Evolutionary conservation across 164 flowering plant genomes (phyloP).

Genomic region (Chimonanthus salicifolius): DNA sequence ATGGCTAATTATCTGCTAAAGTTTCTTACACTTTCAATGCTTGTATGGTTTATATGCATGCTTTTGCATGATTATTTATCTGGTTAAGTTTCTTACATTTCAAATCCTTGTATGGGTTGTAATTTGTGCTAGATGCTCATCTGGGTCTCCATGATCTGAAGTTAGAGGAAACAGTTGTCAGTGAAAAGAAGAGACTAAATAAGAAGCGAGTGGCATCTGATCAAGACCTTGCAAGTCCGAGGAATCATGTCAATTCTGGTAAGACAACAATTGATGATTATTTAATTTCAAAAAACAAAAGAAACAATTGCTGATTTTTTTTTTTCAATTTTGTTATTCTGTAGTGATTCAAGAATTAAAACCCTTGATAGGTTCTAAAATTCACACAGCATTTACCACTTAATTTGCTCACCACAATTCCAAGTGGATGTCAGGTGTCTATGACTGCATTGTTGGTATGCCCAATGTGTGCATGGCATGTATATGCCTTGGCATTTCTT

Average conservation of each 20-base stretch:
- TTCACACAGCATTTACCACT: not conserved
- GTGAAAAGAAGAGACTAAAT: constrained; percentile 19
- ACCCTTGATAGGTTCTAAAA: not conserved
- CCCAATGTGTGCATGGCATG: too few species aligned
- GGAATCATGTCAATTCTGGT: constrained; percentile 22
- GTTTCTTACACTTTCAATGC: too few species aligned
- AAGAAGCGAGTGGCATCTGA: constrained; percentile 43
- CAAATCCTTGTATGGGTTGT: not conserved
- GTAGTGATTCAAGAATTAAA: not conserved
- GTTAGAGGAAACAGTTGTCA: constrained; percentile 12
- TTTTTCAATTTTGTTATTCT: not conserved
- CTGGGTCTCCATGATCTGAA: constrained; percentile 10
- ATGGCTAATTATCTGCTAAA: too few species aligned
- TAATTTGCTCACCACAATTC: not conserved
- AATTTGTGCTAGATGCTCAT: constrained; percentile 2
- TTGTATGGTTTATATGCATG: too few species aligned
- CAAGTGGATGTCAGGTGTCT: too few species aligned
- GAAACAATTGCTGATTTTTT: too few species aligned
- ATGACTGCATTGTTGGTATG: too few species aligned
- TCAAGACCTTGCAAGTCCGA: constrained; percentile 17
- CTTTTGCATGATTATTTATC: too few species aligned
- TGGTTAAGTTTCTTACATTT: not conserved
- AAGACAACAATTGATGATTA: not conserved
- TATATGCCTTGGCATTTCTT: too few species aligned
- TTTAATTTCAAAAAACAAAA: too few species aligned